Evolutionary conservation across 2,329 filamentous ascomycete genomes (phyloP).

Genomic region (Xylariaceae sp.): DNA sequence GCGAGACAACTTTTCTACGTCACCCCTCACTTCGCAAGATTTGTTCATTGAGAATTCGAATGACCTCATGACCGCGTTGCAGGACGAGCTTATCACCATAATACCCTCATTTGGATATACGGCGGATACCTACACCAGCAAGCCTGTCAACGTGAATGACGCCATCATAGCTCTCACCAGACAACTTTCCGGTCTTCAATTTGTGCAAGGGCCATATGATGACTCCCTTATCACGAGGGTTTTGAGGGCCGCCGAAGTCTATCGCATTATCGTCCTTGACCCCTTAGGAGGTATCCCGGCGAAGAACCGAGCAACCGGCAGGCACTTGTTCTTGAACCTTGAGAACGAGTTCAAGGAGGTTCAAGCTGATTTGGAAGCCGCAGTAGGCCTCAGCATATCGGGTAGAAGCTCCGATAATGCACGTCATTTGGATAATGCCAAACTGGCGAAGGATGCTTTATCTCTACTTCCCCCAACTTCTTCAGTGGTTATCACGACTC

Average conservation of each 20-base stretch:
- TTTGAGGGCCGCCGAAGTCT: slow-evolving; percentile 58
- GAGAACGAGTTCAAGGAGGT: slow-evolving; percentile 85
- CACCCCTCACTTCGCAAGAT: slow-evolving; percentile 43
- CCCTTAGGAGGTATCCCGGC: slow-evolving; percentile 84
- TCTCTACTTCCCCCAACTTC: slow-evolving; percentile 81
- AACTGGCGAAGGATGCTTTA: slow-evolving; percentile 73
- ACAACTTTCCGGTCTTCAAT: slow-evolving; percentile 74
- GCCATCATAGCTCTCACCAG: slow-evolving; percentile 78
- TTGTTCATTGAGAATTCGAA: slow-evolving; percentile 54
- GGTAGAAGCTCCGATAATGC: slow-evolving; percentile 43
- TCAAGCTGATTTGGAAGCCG: slow-evolving; percentile 61
- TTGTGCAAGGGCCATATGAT: slow-evolving; percentile 49
- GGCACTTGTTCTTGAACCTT: slow-evolving; percentile 90
- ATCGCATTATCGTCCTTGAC: slow-evolving; percentile 89
- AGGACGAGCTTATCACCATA: slow-evolving; percentile 73
- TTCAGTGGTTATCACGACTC: slow-evolving; percentile 88
- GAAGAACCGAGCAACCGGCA: slow-evolving; percentile 62
- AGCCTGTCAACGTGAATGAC: slow-evolving; percentile 59
- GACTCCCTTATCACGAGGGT: slow-evolving; percentile 45
- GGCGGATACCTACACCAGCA: slow-evolving; percentile 48
- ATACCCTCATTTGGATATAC: slow-evolving; percentile 60
- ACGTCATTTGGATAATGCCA: slow-evolving; percentile 70
- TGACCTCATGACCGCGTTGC: slow-evolving; percentile 69
- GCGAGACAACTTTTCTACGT: slow-evolving; percentile 32
- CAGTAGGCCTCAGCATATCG: slow-evolving; percentile 20